A percentile compares a stretch with the other conserved stretches of the same genome.
These are phyloP conservation scores for Vaccinium myrtillus DNA, from an alignment of 148 eudicot species.

Conservation along the genomic window DNA sequence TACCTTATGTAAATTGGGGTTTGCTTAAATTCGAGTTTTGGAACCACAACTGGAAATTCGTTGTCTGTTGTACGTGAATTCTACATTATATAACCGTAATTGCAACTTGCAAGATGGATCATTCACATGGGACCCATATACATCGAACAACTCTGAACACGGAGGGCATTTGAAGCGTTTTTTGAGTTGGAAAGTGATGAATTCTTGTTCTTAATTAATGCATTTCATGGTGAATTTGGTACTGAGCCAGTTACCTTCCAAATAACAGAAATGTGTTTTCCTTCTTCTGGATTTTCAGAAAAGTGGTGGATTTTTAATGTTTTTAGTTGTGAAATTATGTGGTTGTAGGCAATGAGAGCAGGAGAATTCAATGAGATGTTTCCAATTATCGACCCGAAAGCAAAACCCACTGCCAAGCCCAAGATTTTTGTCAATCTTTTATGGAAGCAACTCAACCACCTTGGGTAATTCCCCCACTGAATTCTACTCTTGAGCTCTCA, in stretches of 20 bases:
- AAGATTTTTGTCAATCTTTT: slow-evolving; percentile 67
- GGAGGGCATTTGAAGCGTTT: neutral
- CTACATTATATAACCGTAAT: neutral
- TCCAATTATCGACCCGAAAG: slow-evolving; percentile 65
- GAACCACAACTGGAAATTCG: neutral
- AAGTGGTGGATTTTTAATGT: neutral
- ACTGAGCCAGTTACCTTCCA: neutral
- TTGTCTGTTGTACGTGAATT: neutral
- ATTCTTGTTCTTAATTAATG: neutral
- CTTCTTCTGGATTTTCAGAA: neutral
- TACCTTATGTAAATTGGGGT: neutral
- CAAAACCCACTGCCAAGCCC: slow-evolving; percentile 70
- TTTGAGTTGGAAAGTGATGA: neutral
- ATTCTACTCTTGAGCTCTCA: neutral
- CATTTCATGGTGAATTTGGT: neutral
- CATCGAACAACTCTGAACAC: neutral
- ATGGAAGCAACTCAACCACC: slow-evolving; percentile 98
- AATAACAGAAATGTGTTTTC: neutral
- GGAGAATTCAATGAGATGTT: slow-evolving; percentile 79
- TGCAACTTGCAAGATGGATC: neutral
- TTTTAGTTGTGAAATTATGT: neutral
- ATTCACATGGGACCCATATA: neutral
- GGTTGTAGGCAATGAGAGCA: slow-evolving; percentile 53
- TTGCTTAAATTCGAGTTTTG: neutral
- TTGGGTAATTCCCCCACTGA: slow-evolving; percentile 52